Conservation (phyloP, 257 asterid genomes). For the Nicotiana sylvestris region DNA sequence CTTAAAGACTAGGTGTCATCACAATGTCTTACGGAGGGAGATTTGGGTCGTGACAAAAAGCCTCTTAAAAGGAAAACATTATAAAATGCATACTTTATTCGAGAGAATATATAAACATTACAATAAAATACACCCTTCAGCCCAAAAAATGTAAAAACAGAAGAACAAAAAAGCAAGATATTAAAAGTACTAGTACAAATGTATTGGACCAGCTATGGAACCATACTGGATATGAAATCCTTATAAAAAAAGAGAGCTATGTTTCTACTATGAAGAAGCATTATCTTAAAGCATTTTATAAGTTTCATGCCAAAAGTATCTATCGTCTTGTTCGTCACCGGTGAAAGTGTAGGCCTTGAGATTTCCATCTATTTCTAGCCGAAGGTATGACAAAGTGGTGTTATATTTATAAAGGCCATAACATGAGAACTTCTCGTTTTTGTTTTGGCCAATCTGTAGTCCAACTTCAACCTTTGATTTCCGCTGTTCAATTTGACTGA, state of each 20-base stretch:
- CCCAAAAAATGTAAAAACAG: no score
- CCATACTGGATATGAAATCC: not conserved
- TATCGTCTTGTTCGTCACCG: not conserved
- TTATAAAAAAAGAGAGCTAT: not conserved
- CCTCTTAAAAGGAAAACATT: no score
- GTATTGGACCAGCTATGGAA: not conserved
- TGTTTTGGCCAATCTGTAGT: slow-evolving; percentile 10
- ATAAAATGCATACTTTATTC: no score
- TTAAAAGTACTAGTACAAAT: no score
- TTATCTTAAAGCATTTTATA: not conserved
- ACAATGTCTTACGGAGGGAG: no score
- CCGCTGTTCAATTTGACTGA: slow-evolving; percentile 10
- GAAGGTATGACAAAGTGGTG: slow-evolving; percentile 34
- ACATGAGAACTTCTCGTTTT: not conserved
- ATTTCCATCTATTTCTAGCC: slow-evolving; percentile 42
- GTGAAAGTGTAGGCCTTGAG: slow-evolving; percentile 31
- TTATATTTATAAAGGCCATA: slow-evolving; percentile 28
- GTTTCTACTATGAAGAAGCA: not conserved
- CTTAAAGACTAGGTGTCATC: no score
- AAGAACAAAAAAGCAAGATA: no score
- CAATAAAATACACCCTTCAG: no score
- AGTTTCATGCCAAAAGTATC: slow-evolving; percentile 9
- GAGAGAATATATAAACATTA: no score
- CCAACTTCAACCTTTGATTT: not conserved
- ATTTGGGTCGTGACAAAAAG: no score